These are phyloP conservation scores for Pisolithus tinctorius DNA, from an alignment of 768 basidiomycete species.

Conservation along the genomic window DNA sequence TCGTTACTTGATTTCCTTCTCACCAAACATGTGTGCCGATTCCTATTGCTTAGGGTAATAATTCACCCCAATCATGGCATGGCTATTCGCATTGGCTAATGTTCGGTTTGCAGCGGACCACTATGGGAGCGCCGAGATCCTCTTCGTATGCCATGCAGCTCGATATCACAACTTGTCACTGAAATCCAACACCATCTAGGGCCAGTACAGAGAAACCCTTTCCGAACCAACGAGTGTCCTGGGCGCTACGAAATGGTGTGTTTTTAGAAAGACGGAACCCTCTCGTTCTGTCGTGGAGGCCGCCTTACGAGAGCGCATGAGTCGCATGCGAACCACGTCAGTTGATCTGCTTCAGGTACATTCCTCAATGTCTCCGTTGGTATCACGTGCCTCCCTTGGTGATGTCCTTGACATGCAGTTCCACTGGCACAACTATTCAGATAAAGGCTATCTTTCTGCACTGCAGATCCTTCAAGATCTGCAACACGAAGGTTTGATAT, in stretches of 20 bases:
- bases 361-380: constrained; percentile 2
- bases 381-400: background rate
- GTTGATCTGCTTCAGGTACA: constrained; percentile 71
- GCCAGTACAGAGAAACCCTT: constrained; percentile 54
- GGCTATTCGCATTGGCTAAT: constrained; percentile 1
- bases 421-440: constrained; percentile 70
- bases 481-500: constrained; percentile 52
- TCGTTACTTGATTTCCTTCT: constrained; percentile 3
- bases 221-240: constrained; percentile 39
- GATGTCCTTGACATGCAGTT: constrained; percentile 39
- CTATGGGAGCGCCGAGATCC: constrained; percentile 77
- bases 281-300: constrained; percentile 53
- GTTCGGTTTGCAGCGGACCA: constrained; percentile 58
- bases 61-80: background rate
- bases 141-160: constrained; percentile 50
- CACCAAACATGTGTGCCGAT: background rate
- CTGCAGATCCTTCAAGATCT: constrained; percentile 51
- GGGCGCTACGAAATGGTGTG: constrained; percentile 85
- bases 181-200: constrained; percentile 35
- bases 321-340: constrained; percentile 51
- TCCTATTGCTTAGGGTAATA: constrained; percentile 19
- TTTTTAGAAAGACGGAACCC: constrained; percentile 50
- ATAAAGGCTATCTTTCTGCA: constrained; percentile 41
- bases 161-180: background rate
- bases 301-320: constrained; percentile 63